Evolutionary conservation across 1,139 yeast species (phyloP).

Genomic region (Saccharomycopsis phalli): DNA sequence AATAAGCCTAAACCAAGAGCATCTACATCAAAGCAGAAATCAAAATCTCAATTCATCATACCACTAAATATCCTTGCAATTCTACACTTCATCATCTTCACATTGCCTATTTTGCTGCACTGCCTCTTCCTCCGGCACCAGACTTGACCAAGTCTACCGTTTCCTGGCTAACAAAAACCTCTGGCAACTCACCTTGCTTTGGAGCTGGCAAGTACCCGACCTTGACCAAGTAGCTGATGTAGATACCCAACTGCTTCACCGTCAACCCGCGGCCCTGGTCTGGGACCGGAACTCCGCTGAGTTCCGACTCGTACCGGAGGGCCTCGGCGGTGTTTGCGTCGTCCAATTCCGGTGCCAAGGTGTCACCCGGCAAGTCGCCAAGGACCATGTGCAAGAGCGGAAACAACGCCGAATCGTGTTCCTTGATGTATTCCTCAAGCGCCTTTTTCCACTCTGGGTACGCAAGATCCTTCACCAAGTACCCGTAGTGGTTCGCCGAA

Average conservation of each 20-base stretch:
- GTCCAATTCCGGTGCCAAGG: slow-evolving; percentile 93
- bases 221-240: slow-evolving; percentile 68
- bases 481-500: slow-evolving; percentile 62
- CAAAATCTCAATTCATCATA: too few relatives aligned
- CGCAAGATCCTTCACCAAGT: slow-evolving; percentile 49
- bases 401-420: slow-evolving; percentile 77
- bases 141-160: slow-evolving; percentile 57
- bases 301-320: slow-evolving; percentile 47
- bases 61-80: too few relatives aligned
- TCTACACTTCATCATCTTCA: too few relatives aligned
- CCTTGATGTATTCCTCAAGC: slow-evolving; percentile 65
- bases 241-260: slow-evolving; percentile 55
- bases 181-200: slow-evolving; percentile 43
- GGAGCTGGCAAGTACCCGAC: slow-evolving; percentile 74
- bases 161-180: slow-evolving; percentile 44
- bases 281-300: slow-evolving; percentile 48
- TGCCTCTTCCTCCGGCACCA: slow-evolving; percentile 84
- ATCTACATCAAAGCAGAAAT: too few relatives aligned
- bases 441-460: slow-evolving; percentile 73
- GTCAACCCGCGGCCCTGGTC: slow-evolving; percentile 61
- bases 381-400: slow-evolving; percentile 91
- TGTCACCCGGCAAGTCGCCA: slow-evolving; percentile 81
- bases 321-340: slow-evolving; percentile 68
- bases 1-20: too few relatives aligned
- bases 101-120: slow-evolving; percentile 26